Evolutionary conservation across 768 basidiomycete genomes (phyloP).

Genomic region (Imleria badia): DNA sequence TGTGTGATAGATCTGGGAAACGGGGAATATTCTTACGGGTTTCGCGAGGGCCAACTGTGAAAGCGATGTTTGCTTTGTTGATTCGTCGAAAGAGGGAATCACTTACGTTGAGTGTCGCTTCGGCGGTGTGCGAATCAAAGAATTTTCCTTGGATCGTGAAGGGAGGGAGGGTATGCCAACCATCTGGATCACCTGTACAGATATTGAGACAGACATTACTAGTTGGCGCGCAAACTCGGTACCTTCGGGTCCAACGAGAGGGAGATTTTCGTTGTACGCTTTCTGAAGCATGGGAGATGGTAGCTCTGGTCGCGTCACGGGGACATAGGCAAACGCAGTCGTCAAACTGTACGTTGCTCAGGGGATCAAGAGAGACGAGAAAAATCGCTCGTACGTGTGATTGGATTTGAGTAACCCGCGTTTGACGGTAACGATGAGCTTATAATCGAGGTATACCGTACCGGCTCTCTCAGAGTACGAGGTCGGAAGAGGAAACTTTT

Average conservation of each 20-base stretch:
- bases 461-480: constrained; percentile 56
- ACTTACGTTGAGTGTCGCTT: constrained; percentile 35
- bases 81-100: neutral
- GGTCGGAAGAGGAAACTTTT: constrained; percentile 46
- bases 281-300: constrained; percentile 38
- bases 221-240: neutral
- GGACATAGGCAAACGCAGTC: constrained; percentile 34
- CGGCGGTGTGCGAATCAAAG: constrained; percentile 32
- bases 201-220: neutral
- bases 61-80: neutral
- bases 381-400: constrained; percentile 39
- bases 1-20: neutral
- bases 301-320: constrained; percentile 33
- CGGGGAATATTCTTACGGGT: constrained; percentile 36
- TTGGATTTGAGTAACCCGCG: constrained; percentile 49
- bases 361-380: neutral
- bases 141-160: constrained; percentile 35
- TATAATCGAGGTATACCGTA: constrained; percentile 57
- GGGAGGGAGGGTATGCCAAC: constrained; percentile 37
- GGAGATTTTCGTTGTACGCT: constrained; percentile 34
- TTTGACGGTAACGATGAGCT: constrained; percentile 48
- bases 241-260: constrained; percentile 37
- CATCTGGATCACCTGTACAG: constrained; percentile 36
- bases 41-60: constrained; percentile 48
- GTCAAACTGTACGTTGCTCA: constrained; percentile 26